These are phyloP conservation scores for Giardia muris DNA, from an alignment of 208 protist species.

Conservation along the genomic window DNA sequence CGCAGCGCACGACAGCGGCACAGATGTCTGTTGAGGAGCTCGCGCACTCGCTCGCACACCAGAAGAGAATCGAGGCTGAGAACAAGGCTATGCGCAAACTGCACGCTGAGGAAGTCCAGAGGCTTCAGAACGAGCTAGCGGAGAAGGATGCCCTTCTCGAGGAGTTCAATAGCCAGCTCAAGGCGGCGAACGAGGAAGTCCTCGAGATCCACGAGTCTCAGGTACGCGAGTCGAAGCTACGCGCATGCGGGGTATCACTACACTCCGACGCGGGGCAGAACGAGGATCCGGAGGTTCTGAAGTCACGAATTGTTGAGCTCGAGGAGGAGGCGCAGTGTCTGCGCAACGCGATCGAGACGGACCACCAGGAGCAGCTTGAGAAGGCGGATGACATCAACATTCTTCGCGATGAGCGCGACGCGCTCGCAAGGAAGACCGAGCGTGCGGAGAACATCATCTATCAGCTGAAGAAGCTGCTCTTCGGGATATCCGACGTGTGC, in stretches of 20 bases:
- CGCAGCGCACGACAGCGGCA: neutral
- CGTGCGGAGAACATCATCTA: neutral
- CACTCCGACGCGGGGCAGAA: neutral
- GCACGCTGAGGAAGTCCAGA: neutral
- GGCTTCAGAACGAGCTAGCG: neutral
- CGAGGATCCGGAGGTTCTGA: neutral
- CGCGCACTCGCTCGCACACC: neutral
- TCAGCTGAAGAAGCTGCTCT: neutral
- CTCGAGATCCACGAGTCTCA: neutral
- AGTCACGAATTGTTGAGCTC: neutral
- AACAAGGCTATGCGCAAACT: neutral
- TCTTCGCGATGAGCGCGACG: neutral
- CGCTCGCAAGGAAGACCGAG: neutral
- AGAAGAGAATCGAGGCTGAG: neutral
- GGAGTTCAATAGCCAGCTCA: neutral
- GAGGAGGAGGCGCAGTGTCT: neutral
- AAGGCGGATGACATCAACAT: constrained; percentile 13
- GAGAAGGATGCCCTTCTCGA: neutral
- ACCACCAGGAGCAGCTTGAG: neutral
- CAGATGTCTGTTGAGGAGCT: neutral
- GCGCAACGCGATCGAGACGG: neutral
- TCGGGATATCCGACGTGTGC: neutral
- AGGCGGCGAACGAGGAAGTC: neutral
- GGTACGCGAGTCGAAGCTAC: neutral
- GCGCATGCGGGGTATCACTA: neutral